Evolutionary conservation across 108 stramenopile species (phyloP).

Genomic region (Heterococcus sp.): DNA sequence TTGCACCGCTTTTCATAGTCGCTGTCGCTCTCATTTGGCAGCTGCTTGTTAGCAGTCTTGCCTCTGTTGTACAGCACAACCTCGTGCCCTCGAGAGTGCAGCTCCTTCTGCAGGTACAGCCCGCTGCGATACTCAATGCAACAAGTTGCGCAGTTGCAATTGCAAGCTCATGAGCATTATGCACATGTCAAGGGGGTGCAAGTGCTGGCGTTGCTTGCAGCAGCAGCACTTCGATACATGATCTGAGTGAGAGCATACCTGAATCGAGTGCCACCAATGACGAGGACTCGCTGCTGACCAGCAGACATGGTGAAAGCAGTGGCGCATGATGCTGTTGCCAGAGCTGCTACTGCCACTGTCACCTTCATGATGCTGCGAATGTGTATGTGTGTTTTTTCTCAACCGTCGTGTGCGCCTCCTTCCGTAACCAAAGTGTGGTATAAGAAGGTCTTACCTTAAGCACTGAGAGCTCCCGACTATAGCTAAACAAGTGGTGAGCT

Average conservation of each 20-base stretch:
- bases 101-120: constrained; percentile 45
- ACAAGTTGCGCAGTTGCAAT: not conserved
- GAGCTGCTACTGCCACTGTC: not conserved
- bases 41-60: constrained; percentile 39
- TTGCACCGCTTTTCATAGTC: constrained; percentile 22
- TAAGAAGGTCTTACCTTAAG: too few relatives aligned
- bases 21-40: constrained; percentile 34
- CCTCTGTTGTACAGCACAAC: constrained; percentile 51
- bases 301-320: not conserved
- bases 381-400: too few relatives aligned
- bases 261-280: constrained; percentile 50
- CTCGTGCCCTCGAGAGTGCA: constrained; percentile 44
- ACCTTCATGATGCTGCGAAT: too few relatives aligned
- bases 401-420: too few relatives aligned
- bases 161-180: too few relatives aligned
- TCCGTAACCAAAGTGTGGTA: too few relatives aligned
- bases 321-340: constrained; percentile 7
- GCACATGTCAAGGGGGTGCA: too few relatives aligned
- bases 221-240: too few relatives aligned
- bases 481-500: too few relatives aligned
- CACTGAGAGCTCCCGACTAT: too few relatives aligned
- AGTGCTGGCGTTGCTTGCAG: too few relatives aligned
- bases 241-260: too few relatives aligned
- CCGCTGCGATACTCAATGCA: constrained; percentile 6
- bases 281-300: constrained; percentile 33